Evolutionary conservation across 1,139 yeast genomes (phyloP).

Genomic region (Eremothecium sinecaudum): DNA sequence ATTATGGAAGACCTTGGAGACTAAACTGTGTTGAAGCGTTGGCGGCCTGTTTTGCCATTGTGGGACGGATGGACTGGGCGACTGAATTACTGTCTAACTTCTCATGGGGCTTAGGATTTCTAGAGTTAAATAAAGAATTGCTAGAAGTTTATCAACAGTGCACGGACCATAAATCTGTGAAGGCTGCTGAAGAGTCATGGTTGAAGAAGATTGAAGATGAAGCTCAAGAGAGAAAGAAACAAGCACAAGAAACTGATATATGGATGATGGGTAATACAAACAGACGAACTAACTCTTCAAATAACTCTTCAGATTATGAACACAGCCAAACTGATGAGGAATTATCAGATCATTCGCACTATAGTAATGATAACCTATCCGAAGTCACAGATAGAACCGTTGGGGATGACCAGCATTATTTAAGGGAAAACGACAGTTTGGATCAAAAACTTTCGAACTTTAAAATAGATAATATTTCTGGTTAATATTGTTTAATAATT

Average conservation of each 20-base stretch:
- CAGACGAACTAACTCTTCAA: slow-evolving; percentile 30
- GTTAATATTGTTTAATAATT: too few species aligned
- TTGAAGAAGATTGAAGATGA: slow-evolving; percentile 60
- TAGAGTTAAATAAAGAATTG: slow-evolving; percentile 73
- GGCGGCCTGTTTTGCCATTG: slow-evolving; percentile 94
- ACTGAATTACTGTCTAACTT: slow-evolving; percentile 62
- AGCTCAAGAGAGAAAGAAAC: slow-evolving; percentile 52
- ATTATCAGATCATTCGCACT: too few species aligned
- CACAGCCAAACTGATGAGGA: too few species aligned
- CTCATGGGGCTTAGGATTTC: slow-evolving; percentile 86
- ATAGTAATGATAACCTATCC: too few species aligned
- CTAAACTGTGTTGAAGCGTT: slow-evolving; percentile 94
- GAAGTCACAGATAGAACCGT: too few species aligned
- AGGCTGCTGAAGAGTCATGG: slow-evolving; percentile 69
- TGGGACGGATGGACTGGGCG: slow-evolving; percentile 90
- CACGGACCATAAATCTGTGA: slow-evolving; percentile 69
- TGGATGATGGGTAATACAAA: slow-evolving; percentile 79
- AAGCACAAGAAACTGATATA: slow-evolving; percentile 44
- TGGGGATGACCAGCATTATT: too few species aligned
- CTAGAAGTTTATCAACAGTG: slow-evolving; percentile 67
- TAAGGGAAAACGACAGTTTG: too few species aligned
- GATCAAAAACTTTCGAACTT: too few species aligned
- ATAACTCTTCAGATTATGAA: too few species aligned
- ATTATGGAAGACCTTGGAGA: slow-evolving; percentile 95
- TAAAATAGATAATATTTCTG: too few species aligned